phyloP scores from a whole-genome alignment of 2,329 filamentous ascomycete genomes.

The Colletotrichum tropicale region DNA sequence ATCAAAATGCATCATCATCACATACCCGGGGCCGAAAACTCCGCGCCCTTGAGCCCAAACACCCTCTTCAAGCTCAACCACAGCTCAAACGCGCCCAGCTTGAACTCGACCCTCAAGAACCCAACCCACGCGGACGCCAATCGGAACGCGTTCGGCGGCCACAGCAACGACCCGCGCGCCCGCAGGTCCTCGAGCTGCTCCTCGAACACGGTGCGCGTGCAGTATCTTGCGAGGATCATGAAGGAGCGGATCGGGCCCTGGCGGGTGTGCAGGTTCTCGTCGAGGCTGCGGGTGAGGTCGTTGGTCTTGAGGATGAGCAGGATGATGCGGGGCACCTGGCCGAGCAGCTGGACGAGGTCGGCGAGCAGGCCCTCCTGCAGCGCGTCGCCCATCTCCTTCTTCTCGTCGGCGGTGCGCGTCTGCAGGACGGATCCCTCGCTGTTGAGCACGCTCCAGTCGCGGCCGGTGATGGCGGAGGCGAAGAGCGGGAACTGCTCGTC shows the following conservation, averaged over 20 bases:
- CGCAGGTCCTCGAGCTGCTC: slow-evolving; percentile 66
- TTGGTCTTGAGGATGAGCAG: slow-evolving; percentile 97
- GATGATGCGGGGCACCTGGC: slow-evolving; percentile 89
- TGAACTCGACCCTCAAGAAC: slow-evolving; percentile 64
- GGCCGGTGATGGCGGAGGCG: slow-evolving; percentile 92
- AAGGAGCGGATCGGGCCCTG: slow-evolving; percentile 69
- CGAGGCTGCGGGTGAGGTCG: slow-evolving; percentile 89
- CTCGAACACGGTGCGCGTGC: slow-evolving; percentile 67
- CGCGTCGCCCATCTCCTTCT: slow-evolving; percentile 82
- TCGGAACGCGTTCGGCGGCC: slow-evolving; percentile 60
- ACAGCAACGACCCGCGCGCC: slow-evolving; percentile 57
- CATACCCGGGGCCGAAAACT: slow-evolving; percentile 18
- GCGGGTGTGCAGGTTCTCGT: slow-evolving; percentile 84
- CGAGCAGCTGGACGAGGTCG: slow-evolving; percentile 86
- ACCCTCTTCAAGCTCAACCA: slow-evolving; percentile 62
- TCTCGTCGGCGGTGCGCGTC: slow-evolving; percentile 75
- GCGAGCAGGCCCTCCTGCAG: slow-evolving; percentile 88
- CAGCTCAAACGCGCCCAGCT: slow-evolving; percentile 67
- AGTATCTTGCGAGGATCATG: slow-evolving; percentile 72
- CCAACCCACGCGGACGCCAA: slow-evolving; percentile 62
- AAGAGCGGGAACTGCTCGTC: slow-evolving; percentile 95
- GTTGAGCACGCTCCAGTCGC: slow-evolving; percentile 79
- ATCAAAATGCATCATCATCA: not conserved
- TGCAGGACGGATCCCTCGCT: slow-evolving; percentile 48
- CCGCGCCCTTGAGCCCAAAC: slow-evolving; percentile 30